These are phyloP conservation scores for Penicillium decumbens DNA, from an alignment of 2,329 filamentous ascomycete genomes.

Conservation along the genomic window DNA sequence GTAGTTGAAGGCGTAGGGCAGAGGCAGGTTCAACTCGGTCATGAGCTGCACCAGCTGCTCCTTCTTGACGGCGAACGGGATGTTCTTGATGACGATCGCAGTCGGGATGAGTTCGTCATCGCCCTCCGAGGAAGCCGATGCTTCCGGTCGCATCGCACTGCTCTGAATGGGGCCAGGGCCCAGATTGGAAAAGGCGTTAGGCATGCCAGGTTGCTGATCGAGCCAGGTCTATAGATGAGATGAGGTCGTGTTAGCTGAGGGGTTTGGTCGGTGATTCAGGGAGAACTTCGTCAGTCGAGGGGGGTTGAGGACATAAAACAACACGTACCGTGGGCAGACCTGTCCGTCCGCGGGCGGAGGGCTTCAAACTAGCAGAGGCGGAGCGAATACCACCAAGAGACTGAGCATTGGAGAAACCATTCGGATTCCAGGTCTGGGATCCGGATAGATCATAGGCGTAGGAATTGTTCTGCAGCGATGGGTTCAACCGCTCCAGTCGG, in stretches of 20 bases:
- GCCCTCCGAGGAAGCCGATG: slow-evolving; percentile 37
- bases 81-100: slow-evolving; percentile 99
- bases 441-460: slow-evolving; percentile 65
- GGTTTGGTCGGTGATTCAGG: background rate
- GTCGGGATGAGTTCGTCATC: slow-evolving; percentile 91
- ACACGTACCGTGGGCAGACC: slow-evolving; percentile 67
- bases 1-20: slow-evolving; percentile 98
- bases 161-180: slow-evolving; percentile 42
- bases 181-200: slow-evolving; percentile 45
- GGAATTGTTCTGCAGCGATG: slow-evolving; percentile 53
- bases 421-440: slow-evolving; percentile 77
- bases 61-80: slow-evolving; percentile 96
- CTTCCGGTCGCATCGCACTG: slow-evolving; percentile 41
- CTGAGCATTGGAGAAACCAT: slow-evolving; percentile 63
- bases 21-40: slow-evolving; percentile 86
- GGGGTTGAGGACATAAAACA: background rate
- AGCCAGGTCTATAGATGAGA: slow-evolving; percentile 54
- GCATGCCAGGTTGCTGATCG: slow-evolving; percentile 51
- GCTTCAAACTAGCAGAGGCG: slow-evolving; percentile 55
- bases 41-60: slow-evolving; percentile 90
- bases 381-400: slow-evolving; percentile 60
- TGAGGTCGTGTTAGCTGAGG: background rate
- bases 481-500: slow-evolving; percentile 54
- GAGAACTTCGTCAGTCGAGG: background rate
- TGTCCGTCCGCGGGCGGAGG: slow-evolving; percentile 51